phyloP scores from a whole-genome alignment of 2,329 filamentous ascomycete species.

The Myriosclerotinia duriaeana region DNA sequence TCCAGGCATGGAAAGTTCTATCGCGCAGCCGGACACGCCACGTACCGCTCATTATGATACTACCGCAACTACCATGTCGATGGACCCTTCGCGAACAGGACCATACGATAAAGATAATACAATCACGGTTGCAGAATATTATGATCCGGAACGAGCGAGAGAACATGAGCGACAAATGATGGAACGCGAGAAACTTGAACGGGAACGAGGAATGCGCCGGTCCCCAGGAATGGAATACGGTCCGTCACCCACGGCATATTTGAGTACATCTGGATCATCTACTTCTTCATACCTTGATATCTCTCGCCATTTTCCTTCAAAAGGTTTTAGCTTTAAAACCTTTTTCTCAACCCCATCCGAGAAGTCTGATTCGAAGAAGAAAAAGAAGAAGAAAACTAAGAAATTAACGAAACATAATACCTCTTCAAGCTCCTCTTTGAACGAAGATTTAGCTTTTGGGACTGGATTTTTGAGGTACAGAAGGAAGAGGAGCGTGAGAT shows the following conservation, averaged over 20 bases:
- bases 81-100: conserved; percentile 18
- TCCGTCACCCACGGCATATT: conserved; percentile 24
- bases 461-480: conserved; percentile 49
- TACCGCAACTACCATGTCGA: conserved; percentile 27
- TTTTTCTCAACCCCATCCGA: conserved; percentile 65
- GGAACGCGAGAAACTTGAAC: conserved; percentile 17
- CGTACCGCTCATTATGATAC: conserved; percentile 36
- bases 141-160: conserved; percentile 28
- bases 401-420: conserved; percentile 44
- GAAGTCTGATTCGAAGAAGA: conserved; percentile 29
- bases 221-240: conserved; percentile 28
- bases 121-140: conserved; percentile 24
- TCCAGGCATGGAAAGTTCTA: conserved; percentile 19
- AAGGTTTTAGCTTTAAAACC: conserved; percentile 53
- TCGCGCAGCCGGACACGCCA: conserved; percentile 18
- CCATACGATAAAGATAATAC: conserved; percentile 28
- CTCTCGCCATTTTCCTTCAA: conserved; percentile 53
- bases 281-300: conserved; percentile 58
- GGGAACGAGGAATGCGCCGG: conserved; percentile 19
- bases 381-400: conserved; percentile 27
- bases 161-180: conserved; percentile 22
- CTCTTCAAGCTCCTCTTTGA: conserved; percentile 66
- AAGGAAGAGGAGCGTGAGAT: conserved; percentile 35
- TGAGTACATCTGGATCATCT: conserved; percentile 31
- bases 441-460: conserved; percentile 68